Conservation (phyloP, 1,284 basidiomycete species). For the Cryptococcus neoformans region DNA sequence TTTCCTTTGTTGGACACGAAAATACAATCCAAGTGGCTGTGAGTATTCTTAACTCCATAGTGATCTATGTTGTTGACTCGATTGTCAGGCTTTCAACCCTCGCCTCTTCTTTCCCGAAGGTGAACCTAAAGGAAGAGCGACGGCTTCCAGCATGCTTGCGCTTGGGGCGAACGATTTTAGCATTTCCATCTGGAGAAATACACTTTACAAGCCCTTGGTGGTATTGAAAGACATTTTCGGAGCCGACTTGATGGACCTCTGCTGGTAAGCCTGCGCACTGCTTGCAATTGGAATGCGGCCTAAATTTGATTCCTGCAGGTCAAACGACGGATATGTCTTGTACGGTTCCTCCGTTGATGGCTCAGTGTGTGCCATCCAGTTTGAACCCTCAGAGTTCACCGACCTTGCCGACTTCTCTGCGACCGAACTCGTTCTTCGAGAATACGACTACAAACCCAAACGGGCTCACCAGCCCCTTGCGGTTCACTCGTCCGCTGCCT, state of each 20-base stretch:
- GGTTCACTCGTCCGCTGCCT: constrained; percentile 2
- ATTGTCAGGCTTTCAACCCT: constrained; percentile 75
- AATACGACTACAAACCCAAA: constrained; percentile 62
- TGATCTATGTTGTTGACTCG: neutral
- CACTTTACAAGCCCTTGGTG: constrained; percentile 79
- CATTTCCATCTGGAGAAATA: constrained; percentile 91
- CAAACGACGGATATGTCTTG: constrained; percentile 82
- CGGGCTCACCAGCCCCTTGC: neutral
- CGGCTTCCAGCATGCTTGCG: constrained; percentile 62
- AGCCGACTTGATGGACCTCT: constrained; percentile 89
- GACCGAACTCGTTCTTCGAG: constrained; percentile 71
- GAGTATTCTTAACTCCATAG: constrained; percentile 39
- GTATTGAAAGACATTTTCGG: constrained; percentile 94
- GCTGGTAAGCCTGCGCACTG: constrained; percentile 68
- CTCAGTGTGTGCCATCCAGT: constrained; percentile 81
- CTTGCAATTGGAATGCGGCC: constrained; percentile 1
- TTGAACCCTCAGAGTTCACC: constrained; percentile 75
- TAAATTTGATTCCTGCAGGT: constrained; percentile 55
- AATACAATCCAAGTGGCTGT: constrained; percentile 97
- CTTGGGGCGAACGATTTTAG: constrained; percentile 78
- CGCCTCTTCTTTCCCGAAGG: constrained; percentile 78
- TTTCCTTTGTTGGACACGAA: constrained; percentile 93
- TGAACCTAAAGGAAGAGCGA: constrained; percentile 25
- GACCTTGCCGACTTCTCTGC: constrained; percentile 71
- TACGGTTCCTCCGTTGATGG: constrained; percentile 97